Base-by-base conservation (phyloP, 2,329 filamentous ascomycete species). In the Zymoseptoria crescenta region DNA sequence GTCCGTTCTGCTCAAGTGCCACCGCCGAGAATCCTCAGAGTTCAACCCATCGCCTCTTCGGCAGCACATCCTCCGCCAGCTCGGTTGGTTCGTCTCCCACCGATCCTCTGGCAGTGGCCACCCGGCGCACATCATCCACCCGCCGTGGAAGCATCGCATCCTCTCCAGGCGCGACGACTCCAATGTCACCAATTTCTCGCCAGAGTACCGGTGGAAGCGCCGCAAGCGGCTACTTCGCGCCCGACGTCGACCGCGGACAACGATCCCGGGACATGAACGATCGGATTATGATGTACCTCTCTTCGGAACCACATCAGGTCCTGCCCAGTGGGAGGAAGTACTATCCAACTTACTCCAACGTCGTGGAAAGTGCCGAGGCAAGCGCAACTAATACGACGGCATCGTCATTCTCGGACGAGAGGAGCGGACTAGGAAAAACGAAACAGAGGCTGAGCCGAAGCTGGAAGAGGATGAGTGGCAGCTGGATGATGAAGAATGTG, bases 21-120 rank as follows among this genome's bases (percentile, higher is more conserved):
- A 60, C 58, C 48, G 58, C 48, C 45, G 67, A 65, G 63, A 69
- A 74, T 55, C 70, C 77, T 52, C 70, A 74, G 57, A 67, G 65
- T 57, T 72, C 75, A n/a, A 78, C 78, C 35, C 79, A 79, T 66
- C 70, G 75, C 35, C 74, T 80, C 53, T 76, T 80, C n/a, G 77
- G 77, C 61, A 75, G 74, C 56, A 70, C 74, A 48, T 75, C 76
- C 28, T 75, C 75, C n/a, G 69, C 73, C 35, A 73, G 62, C 56
- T 65, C 66, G 1, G 62, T 67, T 27, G 53, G 63, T 8, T 67
- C 65, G 3, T 68, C 67, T n/a, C 64, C 69, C 1, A 64, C 60
- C 28, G 51, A 45, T 45, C 35, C 66, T 29, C 56, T 64, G 10
- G 54, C 61, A 6, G 59, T 64, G 60, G 58, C 56, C 29, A 58